Evolutionary conservation across 495 filamentous ascomycete species (phyloP).

Genomic region (Penicillium bialowiezense): DNA sequence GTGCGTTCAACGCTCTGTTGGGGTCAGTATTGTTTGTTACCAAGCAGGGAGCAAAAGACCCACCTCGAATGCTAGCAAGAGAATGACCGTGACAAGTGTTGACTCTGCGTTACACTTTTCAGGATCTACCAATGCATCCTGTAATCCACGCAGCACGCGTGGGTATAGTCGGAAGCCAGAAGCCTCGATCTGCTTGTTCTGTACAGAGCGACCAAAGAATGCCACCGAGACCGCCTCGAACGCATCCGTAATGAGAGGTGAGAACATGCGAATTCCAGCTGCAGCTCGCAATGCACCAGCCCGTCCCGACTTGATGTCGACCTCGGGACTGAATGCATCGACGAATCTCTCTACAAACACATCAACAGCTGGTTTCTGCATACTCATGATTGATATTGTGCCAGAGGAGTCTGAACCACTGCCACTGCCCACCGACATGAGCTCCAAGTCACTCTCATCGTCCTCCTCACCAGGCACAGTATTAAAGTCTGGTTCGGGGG

Average conservation of each 20-base stretch:
- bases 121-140: conserved; percentile 39
- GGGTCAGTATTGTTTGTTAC: conserved; percentile 7
- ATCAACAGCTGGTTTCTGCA: conserved; percentile 32
- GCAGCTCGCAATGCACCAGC: conserved; percentile 42
- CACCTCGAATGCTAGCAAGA: conserved; percentile 46
- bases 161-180: conserved; percentile 39
- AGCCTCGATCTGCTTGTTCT: conserved; percentile 36
- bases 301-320: conserved; percentile 36
- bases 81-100: conserved; percentile 41
- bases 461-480: conserved; percentile 5
- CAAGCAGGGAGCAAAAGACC: background rate
- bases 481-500: conserved; percentile 11
- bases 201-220: conserved; percentile 41
- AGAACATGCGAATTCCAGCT: conserved; percentile 44
- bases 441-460: conserved; percentile 13
- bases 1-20: conserved; percentile 42
- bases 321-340: conserved; percentile 44
- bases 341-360: conserved; percentile 45
- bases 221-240: conserved; percentile 43
- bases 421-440: conserved; percentile 15
- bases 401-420: conserved; percentile 26
- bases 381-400: conserved; percentile 21
- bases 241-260: conserved; percentile 38
- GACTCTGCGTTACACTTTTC: conserved; percentile 44
- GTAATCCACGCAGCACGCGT: conserved; percentile 37